Evolutionary conservation across 1,284 basidiomycete species (phyloP), one percentile per base, ranked within the genome.

Genomic region (Caloboletus inedulis): DNA sequence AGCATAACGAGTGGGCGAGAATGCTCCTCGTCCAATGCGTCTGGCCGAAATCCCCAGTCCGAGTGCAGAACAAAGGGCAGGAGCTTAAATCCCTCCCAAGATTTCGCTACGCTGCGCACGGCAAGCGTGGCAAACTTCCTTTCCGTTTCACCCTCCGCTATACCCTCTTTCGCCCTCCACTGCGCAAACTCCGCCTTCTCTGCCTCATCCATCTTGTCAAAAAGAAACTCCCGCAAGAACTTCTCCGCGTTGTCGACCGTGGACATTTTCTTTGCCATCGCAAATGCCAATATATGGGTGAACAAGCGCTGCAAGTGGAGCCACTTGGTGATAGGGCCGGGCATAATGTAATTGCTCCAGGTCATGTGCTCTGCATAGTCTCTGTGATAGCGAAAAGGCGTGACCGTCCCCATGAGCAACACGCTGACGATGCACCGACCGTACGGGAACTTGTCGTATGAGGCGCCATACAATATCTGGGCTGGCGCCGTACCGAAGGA

Each of bases 71-170:
- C 65, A 23, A 68, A 59, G 6, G 74, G 54, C 43, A 74, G 60
- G 47, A 77, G 74, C 55, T 76, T 64, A 58, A 80, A 80, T 2
- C 82, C 82, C 47, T 73, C 73, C 80, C 80, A 83, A 46, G 76
- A 71, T 31, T 62, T 70, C 18, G 71, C 68, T 14, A 81, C 76
- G 59, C 80, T 83, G 47, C 72, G 70, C 47, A 73, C 62, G 52
- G 74, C 66, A 49, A 74, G 76, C 51, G 63, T 60, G 3, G 76
- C 77, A 55, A 79, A 66, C 53, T 63, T 60, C 48, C 68, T 65
- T 60, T 77, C 73, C 40, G 73, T 65, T 52, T 79, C 70, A 2
- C 74, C 77, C 49, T 76, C 76, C 16, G 64, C 64, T 19, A 73
- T 59, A 0, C 72, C 75, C 14, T 67, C 65, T 35, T 64, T 68